A percentile compares a stretch with the other conserved stretches of the same genome.
phyloP scores from a whole-genome alignment of 2,329 filamentous ascomycete species.

The Fusarium verrucosum region DNA sequence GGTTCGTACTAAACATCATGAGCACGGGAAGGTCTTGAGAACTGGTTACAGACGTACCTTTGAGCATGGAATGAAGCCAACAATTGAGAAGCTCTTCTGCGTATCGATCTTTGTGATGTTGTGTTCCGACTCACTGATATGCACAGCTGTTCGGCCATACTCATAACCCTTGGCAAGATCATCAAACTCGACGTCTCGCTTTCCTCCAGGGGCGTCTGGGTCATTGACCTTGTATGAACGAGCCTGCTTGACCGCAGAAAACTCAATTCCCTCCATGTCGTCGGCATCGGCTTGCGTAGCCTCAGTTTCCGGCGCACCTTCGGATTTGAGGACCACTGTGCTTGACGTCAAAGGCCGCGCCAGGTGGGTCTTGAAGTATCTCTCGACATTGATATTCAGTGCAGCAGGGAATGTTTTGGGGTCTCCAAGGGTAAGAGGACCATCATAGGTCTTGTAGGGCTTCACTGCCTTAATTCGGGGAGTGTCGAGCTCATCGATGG shows the following conservation, averaged over 20 bases:
- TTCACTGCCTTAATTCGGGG: constrained; percentile 80
- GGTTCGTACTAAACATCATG: constrained; percentile 71
- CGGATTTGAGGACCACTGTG: constrained; percentile 71
- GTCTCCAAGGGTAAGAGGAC: constrained; percentile 81
- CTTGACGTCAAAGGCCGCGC: constrained; percentile 80
- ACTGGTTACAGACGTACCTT: constrained; percentile 64
- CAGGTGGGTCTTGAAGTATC: constrained; percentile 86
- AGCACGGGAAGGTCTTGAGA: constrained; percentile 4
- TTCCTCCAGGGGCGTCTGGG: constrained; percentile 76
- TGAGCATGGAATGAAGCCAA: constrained; percentile 83
- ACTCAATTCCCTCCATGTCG: constrained; percentile 61
- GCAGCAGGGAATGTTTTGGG: constrained; percentile 76
- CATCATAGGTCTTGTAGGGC: constrained; percentile 82
- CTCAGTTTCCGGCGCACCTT: constrained; percentile 58
- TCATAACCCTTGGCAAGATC: constrained; percentile 92
- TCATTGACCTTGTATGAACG: constrained; percentile 85
- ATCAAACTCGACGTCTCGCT: constrained; percentile 82
- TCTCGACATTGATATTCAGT: constrained; percentile 84
- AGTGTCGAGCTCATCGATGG: constrained; percentile 79
- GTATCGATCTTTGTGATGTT: constrained; percentile 91
- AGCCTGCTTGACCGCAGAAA: constrained; percentile 79
- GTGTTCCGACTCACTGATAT: constrained; percentile 85
- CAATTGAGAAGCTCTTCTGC: constrained; percentile 75
- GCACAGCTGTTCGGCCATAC: constrained; percentile 91
- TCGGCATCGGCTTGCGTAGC: constrained; percentile 61